Conservation (phyloP, 139 green algal genomes). For the Chlorella ohadii region DNA sequence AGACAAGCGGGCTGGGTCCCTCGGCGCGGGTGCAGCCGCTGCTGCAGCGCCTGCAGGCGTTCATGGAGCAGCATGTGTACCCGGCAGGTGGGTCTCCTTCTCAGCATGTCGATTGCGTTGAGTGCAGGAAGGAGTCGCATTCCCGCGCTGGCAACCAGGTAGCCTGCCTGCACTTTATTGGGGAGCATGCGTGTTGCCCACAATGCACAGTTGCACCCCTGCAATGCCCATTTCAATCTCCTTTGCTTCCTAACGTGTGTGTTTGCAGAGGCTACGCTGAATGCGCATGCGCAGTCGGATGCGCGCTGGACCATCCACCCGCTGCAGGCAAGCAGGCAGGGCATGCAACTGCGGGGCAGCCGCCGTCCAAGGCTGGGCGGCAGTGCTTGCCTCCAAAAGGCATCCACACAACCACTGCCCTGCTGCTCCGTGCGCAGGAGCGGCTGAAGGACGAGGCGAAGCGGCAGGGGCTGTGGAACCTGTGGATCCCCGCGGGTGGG, state of each 20-base stretch:
- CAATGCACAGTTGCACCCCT: no score
- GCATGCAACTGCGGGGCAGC: no score
- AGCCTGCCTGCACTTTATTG: no score
- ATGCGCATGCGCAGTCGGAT: constrained; percentile 61
- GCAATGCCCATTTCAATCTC: no score
- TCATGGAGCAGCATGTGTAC: constrained; percentile 86
- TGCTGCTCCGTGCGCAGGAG: constrained; percentile 56
- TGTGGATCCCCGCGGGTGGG: constrained; percentile 84
- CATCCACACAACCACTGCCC: no score
- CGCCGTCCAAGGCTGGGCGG: no score
- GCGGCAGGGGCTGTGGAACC: constrained; percentile 93
- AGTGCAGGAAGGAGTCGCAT: no score
- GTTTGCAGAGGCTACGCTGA: constrained; percentile 45
- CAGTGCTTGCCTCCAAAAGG: no score
- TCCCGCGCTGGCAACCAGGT: no score
- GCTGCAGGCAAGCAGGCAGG: constrained; percentile 17
- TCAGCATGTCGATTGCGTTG: no score
- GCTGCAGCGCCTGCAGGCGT: constrained; percentile 61
- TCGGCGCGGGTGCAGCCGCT: constrained; percentile 57
- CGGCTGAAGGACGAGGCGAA: constrained; percentile 84
- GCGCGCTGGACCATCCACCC: constrained; percentile 82
- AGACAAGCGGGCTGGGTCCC: constrained; percentile 31
- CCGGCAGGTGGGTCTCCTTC: constrained; percentile 58
- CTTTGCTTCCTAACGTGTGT: background rate
- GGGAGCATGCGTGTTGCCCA: no score